Conservation (phyloP, 1,284 basidiomycete genomes). For the Tilletia caries region DNA sequence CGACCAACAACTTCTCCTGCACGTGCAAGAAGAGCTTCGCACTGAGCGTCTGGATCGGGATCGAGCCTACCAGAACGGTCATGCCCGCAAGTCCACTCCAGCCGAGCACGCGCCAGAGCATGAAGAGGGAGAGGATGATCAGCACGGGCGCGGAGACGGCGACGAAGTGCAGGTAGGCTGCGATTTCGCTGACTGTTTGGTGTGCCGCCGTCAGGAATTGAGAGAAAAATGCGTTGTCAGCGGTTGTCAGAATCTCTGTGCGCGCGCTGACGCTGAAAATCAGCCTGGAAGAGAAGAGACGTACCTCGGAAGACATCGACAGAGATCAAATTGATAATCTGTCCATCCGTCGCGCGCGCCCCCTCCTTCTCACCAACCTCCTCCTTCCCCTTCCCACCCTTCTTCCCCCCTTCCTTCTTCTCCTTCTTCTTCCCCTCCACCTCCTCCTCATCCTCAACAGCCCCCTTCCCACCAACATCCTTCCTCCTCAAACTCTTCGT, state of each 20-base stretch:
- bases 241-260: not conserved
- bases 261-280: too few species aligned
- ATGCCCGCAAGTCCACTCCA: slow-evolving; percentile 57
- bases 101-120: slow-evolving; percentile 59
- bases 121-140: slow-evolving; percentile 56
- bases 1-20: slow-evolving; percentile 57
- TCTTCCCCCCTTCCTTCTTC: not conserved
- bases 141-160: slow-evolving; percentile 58
- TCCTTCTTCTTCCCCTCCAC: slow-evolving; percentile 12
- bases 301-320: slow-evolving; percentile 58
- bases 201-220: not conserved
- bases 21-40: slow-evolving; percentile 57
- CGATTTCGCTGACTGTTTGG: slow-evolving; percentile 25
- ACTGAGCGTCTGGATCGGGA: slow-evolving; percentile 50
- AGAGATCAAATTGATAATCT: slow-evolving; percentile 60
- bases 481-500: slow-evolving; percentile 60
- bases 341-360: slow-evolving; percentile 56
- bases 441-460: slow-evolving; percentile 26
- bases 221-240: not conserved
- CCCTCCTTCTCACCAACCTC: slow-evolving; percentile 19
- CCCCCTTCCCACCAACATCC: slow-evolving; percentile 49
- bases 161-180: slow-evolving; percentile 54
- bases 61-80: slow-evolving; percentile 43
- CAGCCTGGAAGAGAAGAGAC: too few species aligned
- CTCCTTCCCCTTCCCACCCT: not conserved